Base-by-base conservation (phyloP, 345 rosid genomes). In the Psidium guajava region DNA sequence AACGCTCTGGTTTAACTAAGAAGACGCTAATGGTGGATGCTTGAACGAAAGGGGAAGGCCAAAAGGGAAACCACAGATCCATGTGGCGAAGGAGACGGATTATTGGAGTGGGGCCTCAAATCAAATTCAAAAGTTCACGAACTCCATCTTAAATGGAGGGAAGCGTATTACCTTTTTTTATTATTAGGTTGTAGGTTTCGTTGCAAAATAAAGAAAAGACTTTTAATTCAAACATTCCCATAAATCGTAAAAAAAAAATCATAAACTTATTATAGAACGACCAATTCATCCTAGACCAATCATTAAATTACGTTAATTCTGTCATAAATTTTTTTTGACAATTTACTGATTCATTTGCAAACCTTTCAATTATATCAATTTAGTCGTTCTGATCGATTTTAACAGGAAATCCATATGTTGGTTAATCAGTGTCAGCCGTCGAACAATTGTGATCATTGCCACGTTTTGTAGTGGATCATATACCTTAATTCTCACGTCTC, bases 261-360 rank as follows among this genome's bases (percentile, higher is more conserved):
- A 0, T n/a, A 58, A n/a, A 58, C 6, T 8, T 56, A 56, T 56
- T 10, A 2, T 56, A 24, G 3, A 2, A 9, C 0, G 1, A 0
- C 9, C 61, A 56, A 9, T 9, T 24, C 12, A 56, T 0, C 4
- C 6, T 58, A 58, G n/a, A 58, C 3, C 6, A n/a, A n/a, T n/a
- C n/a, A 11, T 5, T 1, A 6, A 58, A 58, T 58, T 25, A 3
- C 8, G 12, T 9, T 12, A 11, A 58, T 58, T 25, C n/a, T n/a
- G 1, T 58, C 1, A 6, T 58, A 58, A 58, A 58, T 3, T 4
- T 58, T 4, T 58, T 36, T 36, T 36, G 36, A 36, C 36, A 13
- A 59, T 6, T 59, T 27, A 27, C 0, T 2, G 6, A n/a, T 27
- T n/a, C 27, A 59, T 2, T 59, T 4, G 0, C 14, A 15, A 59